Conservation (phyloP, 2,329 filamentous ascomycete species). For the Fusarium virguliforme region DNA sequence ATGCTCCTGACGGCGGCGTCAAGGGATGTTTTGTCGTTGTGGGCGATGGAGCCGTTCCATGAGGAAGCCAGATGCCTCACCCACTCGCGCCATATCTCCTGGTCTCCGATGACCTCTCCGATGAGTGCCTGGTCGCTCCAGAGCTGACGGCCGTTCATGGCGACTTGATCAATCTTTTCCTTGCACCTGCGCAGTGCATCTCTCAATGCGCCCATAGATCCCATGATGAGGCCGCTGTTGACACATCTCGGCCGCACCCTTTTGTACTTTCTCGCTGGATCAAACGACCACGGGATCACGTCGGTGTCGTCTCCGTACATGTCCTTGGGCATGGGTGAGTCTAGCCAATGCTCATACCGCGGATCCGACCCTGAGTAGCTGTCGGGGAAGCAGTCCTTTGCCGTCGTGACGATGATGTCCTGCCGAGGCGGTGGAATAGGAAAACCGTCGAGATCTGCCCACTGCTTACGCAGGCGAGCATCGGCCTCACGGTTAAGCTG, state of each 20-base stretch:
- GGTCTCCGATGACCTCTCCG: slow-evolving; percentile 59
- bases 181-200: slow-evolving; percentile 48
- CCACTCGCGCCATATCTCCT: slow-evolving; percentile 58
- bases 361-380: slow-evolving; percentile 56
- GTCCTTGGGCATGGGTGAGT: slow-evolving; percentile 55
- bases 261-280: slow-evolving; percentile 55
- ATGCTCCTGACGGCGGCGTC: slow-evolving; percentile 45
- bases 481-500: slow-evolving; percentile 56
- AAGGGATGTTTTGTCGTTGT: slow-evolving; percentile 30
- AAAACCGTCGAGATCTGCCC: slow-evolving; percentile 47
- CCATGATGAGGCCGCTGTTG: slow-evolving; percentile 58
- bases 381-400: slow-evolving; percentile 57
- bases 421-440: slow-evolving; percentile 54
- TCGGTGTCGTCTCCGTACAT: slow-evolving; percentile 57
- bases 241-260: slow-evolving; percentile 56
- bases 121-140: slow-evolving; percentile 60
- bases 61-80: slow-evolving; percentile 49
- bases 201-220: slow-evolving; percentile 53
- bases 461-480: slow-evolving; percentile 48
- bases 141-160: slow-evolving; percentile 54
- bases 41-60: slow-evolving; percentile 53
- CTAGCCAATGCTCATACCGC: slow-evolving; percentile 57
- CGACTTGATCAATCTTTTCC: slow-evolving; percentile 51
- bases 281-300: slow-evolving; percentile 47
- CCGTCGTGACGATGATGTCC: slow-evolving; percentile 54